Base-by-base conservation (phyloP, 257 asterid genomes). In the Anisodus tanguticus region DNA sequence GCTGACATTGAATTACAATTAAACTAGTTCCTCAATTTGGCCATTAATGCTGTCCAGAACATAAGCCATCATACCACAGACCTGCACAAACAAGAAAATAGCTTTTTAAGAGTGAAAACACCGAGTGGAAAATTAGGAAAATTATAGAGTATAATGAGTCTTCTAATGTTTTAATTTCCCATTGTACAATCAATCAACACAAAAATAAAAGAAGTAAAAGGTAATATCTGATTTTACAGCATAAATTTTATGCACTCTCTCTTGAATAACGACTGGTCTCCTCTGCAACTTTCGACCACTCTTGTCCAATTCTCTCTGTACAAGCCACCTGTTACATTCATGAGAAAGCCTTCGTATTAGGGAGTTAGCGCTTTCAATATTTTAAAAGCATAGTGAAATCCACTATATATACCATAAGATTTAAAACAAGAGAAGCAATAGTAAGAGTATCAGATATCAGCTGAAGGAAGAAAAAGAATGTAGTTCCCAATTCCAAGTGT, bases 281-380 rank as follows among this genome's bases (percentile, higher is more conserved):
- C 85, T 92, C 97, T 10, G 94, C 97, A 84, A 92, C 97, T 87
- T 92, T 93, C 80, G 86, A 84, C 99, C 99, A 97, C 90, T 95
- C 98, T 10, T 45, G 89, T 54, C 86, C 97, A 37, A 95, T 93
- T 84, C 89, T 95, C 88, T 95, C 97, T 83, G 87, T 85, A 76
- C 90, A 93, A 43, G 93, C 64, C 82, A 93, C 97, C 99, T 97
- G 93, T 41, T 86, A 84, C 26, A n/a, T 47, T 83, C 85, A 63
- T 62, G 66, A 41, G 72, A 81, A 79, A 85, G 83, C 72, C 63
- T 16, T 51, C 64, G 71, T 67, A 83, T 80, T 60, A 81, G 86
- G 59, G 63, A 41, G 67, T 47, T 62, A 16, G 13, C 45, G 3
- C 22, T 22, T 22, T 22, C 80, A 51, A 26, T 76, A 51, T 47